phyloP scores from a whole-genome alignment of 2,329 filamentous ascomycete genomes.

The Colletotrichum lentis region DNA sequence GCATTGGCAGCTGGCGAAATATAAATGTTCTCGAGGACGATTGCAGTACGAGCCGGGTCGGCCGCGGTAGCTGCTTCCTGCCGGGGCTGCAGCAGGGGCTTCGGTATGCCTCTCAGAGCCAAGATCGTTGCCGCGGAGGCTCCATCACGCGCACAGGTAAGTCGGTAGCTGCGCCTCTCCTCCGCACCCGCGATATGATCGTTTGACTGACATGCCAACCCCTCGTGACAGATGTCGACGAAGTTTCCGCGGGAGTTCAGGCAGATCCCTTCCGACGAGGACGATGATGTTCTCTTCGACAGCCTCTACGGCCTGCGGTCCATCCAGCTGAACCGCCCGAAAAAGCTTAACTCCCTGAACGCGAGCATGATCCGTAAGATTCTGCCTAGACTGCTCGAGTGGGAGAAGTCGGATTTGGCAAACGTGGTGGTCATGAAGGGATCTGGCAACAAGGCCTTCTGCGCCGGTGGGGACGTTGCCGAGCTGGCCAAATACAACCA shows the following conservation, averaged over 20 bases:
- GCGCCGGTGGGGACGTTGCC: constrained; percentile 90
- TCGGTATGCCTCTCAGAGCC: constrained; percentile 81
- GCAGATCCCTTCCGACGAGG: constrained; percentile 73
- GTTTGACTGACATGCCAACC: not conserved
- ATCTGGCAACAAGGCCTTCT: constrained; percentile 83
- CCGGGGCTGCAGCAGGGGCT: constrained; percentile 52
- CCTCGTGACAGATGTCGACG: constrained; percentile 49
- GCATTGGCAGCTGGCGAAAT: constrained; percentile 47
- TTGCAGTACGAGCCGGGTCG: constrained; percentile 62
- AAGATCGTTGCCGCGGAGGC: constrained; percentile 65
- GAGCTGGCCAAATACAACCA: constrained; percentile 79
- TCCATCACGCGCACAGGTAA: constrained; percentile 37
- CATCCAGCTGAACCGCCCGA: constrained; percentile 91
- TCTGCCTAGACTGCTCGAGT: constrained; percentile 85
- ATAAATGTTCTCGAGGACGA: constrained; percentile 66
- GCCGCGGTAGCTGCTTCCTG: constrained; percentile 56
- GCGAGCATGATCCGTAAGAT: constrained; percentile 97
- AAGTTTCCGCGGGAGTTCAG: constrained; percentile 50
- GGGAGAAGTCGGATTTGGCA: constrained; percentile 93
- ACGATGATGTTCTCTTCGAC: constrained; percentile 92
- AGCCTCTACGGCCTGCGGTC: constrained; percentile 88
- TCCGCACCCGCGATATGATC: not conserved
- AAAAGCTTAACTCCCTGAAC: constrained; percentile 91
- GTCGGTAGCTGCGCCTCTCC: not conserved
- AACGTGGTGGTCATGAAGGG: constrained; percentile 94